Conservation (phyloP, 768 basidiomycete species). For the Suillus tomentosus region DNA sequence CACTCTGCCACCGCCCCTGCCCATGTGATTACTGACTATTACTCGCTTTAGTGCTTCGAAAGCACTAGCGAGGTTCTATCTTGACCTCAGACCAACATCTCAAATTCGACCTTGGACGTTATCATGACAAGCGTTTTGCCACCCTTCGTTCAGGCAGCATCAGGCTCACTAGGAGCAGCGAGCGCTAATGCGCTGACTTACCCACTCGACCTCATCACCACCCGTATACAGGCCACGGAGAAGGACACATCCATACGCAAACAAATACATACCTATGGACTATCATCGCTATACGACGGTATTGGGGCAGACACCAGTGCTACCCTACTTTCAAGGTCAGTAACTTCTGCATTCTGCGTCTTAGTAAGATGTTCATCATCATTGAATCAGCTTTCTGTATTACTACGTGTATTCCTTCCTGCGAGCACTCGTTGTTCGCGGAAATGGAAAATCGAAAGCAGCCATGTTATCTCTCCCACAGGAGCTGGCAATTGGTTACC, state of each 20-base stretch:
- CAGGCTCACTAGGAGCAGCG: conserved; percentile 58
- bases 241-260: conserved; percentile 13
- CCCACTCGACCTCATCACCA: conserved; percentile 60
- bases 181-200: conserved; percentile 55
- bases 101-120: background rate
- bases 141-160: conserved; percentile 59
- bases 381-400: conserved; percentile 52
- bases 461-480: conserved; percentile 35
- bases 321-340: conserved; percentile 54
- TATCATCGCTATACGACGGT: conserved; percentile 52
- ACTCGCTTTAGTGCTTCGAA: background rate
- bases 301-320: conserved; percentile 53
- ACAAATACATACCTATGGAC: conserved; percentile 41
- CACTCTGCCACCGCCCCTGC: too few species aligned
- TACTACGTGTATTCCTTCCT: conserved; percentile 60
- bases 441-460: conserved; percentile 30
- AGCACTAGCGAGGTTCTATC: background rate
- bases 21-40: background rate
- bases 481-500: conserved; percentile 56
- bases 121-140: conserved; percentile 61
- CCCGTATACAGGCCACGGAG: conserved; percentile 42
- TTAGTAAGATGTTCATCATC: background rate
- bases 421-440: conserved; percentile 40
- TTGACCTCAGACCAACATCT: background rate
- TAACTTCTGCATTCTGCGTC: conserved; percentile 15